Percentiles rank a stretch among this genome's conserved stretches.
Evolutionary conservation across 1,284 basidiomycete genomes (phyloP).

Genomic region (Wolfiporia cocos): DNA sequence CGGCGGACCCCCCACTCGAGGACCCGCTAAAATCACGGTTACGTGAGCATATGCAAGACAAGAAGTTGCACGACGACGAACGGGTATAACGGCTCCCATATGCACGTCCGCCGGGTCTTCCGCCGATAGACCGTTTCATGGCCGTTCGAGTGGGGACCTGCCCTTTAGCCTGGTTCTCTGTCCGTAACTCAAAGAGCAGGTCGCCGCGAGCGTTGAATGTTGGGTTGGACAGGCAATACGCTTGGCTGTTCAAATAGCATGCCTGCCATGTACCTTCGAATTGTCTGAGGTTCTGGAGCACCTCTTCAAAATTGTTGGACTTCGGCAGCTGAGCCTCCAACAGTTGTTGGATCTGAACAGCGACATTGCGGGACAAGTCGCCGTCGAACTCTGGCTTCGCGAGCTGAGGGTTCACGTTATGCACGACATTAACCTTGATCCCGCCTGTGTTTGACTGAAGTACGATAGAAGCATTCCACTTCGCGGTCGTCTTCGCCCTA

Average conservation of each 20-base stretch:
- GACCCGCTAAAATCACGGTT: too few species aligned
- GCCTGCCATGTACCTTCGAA: conserved; percentile 11
- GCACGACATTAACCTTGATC: conserved; percentile 12
- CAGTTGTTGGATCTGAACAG: too few species aligned
- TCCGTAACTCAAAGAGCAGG: conserved; percentile 9
- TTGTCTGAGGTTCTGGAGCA: conserved; percentile 5
- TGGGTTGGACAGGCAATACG: conserved; percentile 9
- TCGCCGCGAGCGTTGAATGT: conserved; percentile 11
- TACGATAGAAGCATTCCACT: conserved; percentile 13
- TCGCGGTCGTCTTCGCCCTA: conserved; percentile 14
- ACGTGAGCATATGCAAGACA: too few species aligned
- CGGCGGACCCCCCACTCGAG: too few species aligned
- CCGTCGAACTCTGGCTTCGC: conserved; percentile 11
- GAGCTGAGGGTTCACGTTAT: too few species aligned
- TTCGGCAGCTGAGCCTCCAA: conserved; percentile 5
- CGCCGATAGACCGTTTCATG: too few species aligned
- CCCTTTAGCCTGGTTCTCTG: conserved; percentile 1
- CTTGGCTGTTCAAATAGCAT: conserved; percentile 5
- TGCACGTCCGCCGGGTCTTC: too few species aligned
- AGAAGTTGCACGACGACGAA: too few species aligned
- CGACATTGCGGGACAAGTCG: too few species aligned
- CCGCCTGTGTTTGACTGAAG: conserved; percentile 12
- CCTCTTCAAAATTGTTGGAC: conserved; percentile 5
- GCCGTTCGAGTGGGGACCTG: not conserved
- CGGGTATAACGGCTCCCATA: too few species aligned